A percentile compares a stretch with the other conserved stretches of the same genome.
phyloP scores from a whole-genome alignment of 1,284 basidiomycete species.

The Heterobasidion occidentale region DNA sequence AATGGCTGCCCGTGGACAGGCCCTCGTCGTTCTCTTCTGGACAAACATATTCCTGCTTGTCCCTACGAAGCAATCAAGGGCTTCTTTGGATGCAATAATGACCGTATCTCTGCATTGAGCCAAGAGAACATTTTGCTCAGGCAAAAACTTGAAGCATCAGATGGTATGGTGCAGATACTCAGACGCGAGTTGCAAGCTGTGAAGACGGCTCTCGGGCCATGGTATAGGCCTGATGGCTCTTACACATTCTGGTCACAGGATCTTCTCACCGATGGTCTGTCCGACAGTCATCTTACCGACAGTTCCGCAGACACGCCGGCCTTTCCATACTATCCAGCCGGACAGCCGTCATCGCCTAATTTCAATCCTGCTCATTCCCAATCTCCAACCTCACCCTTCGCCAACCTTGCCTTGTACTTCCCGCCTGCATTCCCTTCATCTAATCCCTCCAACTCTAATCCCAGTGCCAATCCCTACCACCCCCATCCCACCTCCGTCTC shows the following conservation, averaged over 20 bases:
- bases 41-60: constrained; percentile 40
- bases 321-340: background rate
- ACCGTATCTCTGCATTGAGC: constrained; percentile 34
- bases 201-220: constrained; percentile 54
- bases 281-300: constrained; percentile 1
- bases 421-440: constrained; percentile 21
- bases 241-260: background rate
- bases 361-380: background rate
- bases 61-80: constrained; percentile 56
- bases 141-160: constrained; percentile 43
- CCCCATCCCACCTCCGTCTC: constrained; percentile 4
- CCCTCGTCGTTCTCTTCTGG: constrained; percentile 28
- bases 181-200: constrained; percentile 43
- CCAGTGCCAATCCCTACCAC: constrained; percentile 8
- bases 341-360: background rate
- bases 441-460: background rate
- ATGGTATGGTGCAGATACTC: constrained; percentile 38
- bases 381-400: constrained; percentile 3
- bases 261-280: constrained; percentile 12
- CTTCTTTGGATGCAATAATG: constrained; percentile 44
- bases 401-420: constrained; percentile 41
- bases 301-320: background rate
- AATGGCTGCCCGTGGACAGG: constrained; percentile 54
- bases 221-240: constrained; percentile 35
- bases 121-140: constrained; percentile 57